Evolutionary conservation across 345 rosid species (phyloP), one percentile per base, ranked within the genome.

Genomic region (Hibiscus syriacus): DNA sequence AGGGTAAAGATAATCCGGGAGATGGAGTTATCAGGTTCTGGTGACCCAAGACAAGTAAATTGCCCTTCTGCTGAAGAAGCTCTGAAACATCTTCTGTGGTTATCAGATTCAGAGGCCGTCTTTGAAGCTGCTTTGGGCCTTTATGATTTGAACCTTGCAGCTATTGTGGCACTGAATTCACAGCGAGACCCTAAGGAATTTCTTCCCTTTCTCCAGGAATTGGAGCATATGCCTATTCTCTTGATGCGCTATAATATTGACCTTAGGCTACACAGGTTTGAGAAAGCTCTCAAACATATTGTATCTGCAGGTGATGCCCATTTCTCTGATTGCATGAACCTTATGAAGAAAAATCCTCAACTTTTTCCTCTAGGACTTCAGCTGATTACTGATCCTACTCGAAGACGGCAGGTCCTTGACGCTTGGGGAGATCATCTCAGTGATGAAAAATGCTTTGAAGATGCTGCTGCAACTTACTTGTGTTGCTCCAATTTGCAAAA

Each of bases 131-230:
- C 99, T 70, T 76, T 94, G 57, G 99, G 99, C 55, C 96, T 91
- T 72, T 91, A 91, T 66, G 98, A 91, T 83, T 78, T 94, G 84
- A 86, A 89, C 82, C 97, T 94, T 78, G 90, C 96, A 75, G 99
- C 99, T 75, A 89, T 94, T 53, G 99, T 94, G 80, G 98, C 99
- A 62, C 78, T 91, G 76, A 91, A 94, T 77, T 89, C 99, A 72
- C 95, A 94, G 49, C 84, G 82, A 55, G 99, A 94, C 70, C 99
- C 99, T 19, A 94, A 94, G 84, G 99, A 94, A 67, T 91, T 94
- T 81, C 90, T 91, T 78, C 99, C 99, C 70, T 91, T 83, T 77
- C 97, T 94, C 58, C 92, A 86, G 76, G 96, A 87, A 66, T 77
- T 94, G 80, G 89, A 89, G 64, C 32, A 39, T 30, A 86, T 91